Evolutionary conservation across 257 asterid genomes (phyloP), one percentile per base, ranked within the genome.

Genomic region (Nicotiana knightiana): DNA sequence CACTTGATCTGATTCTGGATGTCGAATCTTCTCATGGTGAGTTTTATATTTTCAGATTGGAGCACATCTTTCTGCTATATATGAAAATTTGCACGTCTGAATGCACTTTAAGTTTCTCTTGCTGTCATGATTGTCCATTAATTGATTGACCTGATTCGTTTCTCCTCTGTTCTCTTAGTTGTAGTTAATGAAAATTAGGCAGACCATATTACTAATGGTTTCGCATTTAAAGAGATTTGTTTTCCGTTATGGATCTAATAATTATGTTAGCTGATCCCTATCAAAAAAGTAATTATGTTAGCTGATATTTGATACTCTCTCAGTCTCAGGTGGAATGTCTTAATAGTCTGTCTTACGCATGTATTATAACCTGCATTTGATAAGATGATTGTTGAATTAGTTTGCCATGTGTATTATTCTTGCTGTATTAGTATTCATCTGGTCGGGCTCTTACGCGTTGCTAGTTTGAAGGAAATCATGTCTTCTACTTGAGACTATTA

Each of bases 1-100:
- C 93, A 37, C 91, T 90, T 61, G 93, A 89, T 77, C 81, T 89
- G 86, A 89, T 90, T 85, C 83, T 90, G 17, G 92, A 90, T 48
- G 91, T 90, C 3, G 93, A 90, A 86, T 87, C 93, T 58, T 90
- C 92, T 33, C 83, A 89, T 32, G 90, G 93, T 90, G 87, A 64
- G 92, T 61, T 83, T 73, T 73, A 24, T 73, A 26, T 48, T 73
- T 73, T 24, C 26, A 73, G 35, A 26, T 48, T 73, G 26, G 24
- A 26, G 24, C 79, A 73, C 39, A 48, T 71, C 62, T 24, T 24
- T 73, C 24, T 73, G 79, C 62, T 48, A 7, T 7, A 26, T 13
- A 15, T 43, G 28, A 37, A 48, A 62, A 26, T 48, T 71, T 51
- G 62, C 62, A 26, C 39, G 10, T 73, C 63, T 48, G 62, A 8